Evolutionary conservation across 768 basidiomycete genomes (phyloP), one percentile per base, ranked within the genome.

Genomic region (Auriculariales sp.): DNA sequence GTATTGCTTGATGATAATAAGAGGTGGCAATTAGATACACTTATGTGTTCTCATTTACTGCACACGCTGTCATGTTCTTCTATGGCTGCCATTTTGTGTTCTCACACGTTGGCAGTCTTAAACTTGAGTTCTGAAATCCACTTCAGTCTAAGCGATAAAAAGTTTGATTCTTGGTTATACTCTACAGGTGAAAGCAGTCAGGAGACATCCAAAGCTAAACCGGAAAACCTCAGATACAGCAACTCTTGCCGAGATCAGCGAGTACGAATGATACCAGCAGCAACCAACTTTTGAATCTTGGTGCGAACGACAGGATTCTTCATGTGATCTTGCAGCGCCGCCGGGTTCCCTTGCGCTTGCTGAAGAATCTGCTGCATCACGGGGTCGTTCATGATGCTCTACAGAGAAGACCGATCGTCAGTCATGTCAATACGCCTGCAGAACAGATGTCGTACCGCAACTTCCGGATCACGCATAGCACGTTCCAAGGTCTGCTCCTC

Each of bases 381-480:
- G 7, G 91, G 89, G 62, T 92, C 91, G 57, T 64, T 70, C 87
- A 93, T 90, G 59, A 92, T 91, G 50, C 67, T 63, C 84, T 92
- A 60, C 22, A 52, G 14, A 51, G 19, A 53, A 45, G 34, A 25
- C 14, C 35, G 53, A 12, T 24, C 19, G 33, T 28, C 19, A 15
- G 28, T 49, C 47, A 29, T 24, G 25, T 7, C 34, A 32, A 24
- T 24, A 35, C 5, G 10, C n/a, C 19, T 5, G n/a, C 27, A 25
- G n/a, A 47, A 11, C 29, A n/a, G 27, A 28, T 28, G 11, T 73
- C 85, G 57, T 68, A 89, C 85, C 56, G 84, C 87, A 48, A 97
- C 75, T 67, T 95, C 95, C 11, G 95, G 95, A 70, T 99, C 95
- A 49, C 90, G 77, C 93, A 97, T 95, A 6, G 94, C 95, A 47